Base-by-base conservation (phyloP, 306 rosid genomes). In the Alnus rubra region DNA sequence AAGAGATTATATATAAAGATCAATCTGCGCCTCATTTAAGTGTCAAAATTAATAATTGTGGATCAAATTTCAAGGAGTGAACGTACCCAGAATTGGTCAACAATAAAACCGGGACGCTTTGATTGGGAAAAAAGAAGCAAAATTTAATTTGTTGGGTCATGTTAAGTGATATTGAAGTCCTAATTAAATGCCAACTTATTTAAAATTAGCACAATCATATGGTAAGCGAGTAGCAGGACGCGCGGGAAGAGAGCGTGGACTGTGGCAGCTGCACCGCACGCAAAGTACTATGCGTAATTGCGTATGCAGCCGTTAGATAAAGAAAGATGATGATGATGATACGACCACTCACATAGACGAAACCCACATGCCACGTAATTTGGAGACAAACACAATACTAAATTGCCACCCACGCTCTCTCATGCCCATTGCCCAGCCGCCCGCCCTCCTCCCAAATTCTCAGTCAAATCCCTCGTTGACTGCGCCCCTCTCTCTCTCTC, bases 401-500 rank as follows among this genome's bases (percentile, higher is more conserved):
- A 85, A 85, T 83, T 85, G 60, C 82, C 78, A 33, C 63, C 78
- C 52, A 58, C 45, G 16, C 74, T 15, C 74, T 58, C 67, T 16
- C 28, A 23, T 50, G 45, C 80, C 50, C 71, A 85, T 85, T 50
- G 45, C 80, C 50, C 71, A 85, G 86, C 92, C 88, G 87, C 84
- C 92, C 88, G 87, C 84, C 89, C 81, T 78, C 12, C 39, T 14
- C 33, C 10, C 30, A 30, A 85, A 52, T 9, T 4, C 74, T 53
- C 87, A 92, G 93, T 94, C 97, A 92, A 90, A 86, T 76, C 75
- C 78, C 51, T 82, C 69, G 84, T 87, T 92, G 93, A 90, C 94
- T 85, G 82, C 35, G 74, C 54, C 69, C 60, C 3, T 13, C 44
- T 47, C 70, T 44, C 18, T 77, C 18, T 77, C 28, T 23, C 28